Percentiles rank a stretch among this genome's conserved stretches.
These are phyloP conservation scores for Quercus ilex DNA, from an alignment of 306 rosid genomes.

Conservation along the genomic window DNA sequence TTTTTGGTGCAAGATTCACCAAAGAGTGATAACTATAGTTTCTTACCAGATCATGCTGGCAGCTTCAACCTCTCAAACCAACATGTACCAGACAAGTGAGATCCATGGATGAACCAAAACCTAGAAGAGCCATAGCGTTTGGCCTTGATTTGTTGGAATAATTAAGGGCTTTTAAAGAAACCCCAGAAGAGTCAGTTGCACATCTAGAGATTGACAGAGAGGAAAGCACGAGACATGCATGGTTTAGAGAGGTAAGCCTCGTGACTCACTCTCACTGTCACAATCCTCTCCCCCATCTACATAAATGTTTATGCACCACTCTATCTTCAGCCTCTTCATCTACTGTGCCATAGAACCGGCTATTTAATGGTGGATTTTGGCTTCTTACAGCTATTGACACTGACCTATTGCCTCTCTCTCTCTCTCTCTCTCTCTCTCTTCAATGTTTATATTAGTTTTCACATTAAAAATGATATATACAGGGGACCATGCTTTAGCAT, in stretches of 20 bases:
- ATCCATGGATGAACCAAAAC: constrained; percentile 2
- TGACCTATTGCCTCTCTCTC: constrained; percentile 33
- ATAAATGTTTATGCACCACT: constrained; percentile 25
- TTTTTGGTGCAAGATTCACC: neutral
- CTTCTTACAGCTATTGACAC: constrained; percentile 72
- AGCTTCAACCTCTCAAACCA: constrained; percentile 98
- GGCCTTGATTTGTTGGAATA: constrained; percentile 5
- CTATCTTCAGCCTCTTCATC: neutral
- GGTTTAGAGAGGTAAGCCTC: constrained; percentile 28
- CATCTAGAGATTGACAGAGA: constrained; percentile 10
- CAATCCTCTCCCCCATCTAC: constrained; percentile 16
- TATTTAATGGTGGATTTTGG: constrained; percentile 47
- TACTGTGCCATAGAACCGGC: constrained; percentile 33
- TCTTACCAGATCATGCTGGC: constrained; percentile 99
- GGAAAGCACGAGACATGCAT: constrained; percentile 28
- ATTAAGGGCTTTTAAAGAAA: constrained; percentile 2
- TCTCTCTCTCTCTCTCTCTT: neutral
- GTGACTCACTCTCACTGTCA: constrained; percentile 23
- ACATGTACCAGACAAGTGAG: constrained; percentile 32
- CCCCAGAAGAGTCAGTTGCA: neutral
- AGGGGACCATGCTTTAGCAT: constrained; percentile 40
- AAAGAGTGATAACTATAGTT: neutral
- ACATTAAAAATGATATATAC: constrained; percentile 10
- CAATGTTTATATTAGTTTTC: constrained; percentile 23
- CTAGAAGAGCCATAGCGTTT: neutral